Percentiles rank a stretch among this genome's conserved stretches.
Evolutionary conservation across 225 moss, liverwort and hornwort genomes (phyloP).

Genomic region (Physcomitrium patens): DNA sequence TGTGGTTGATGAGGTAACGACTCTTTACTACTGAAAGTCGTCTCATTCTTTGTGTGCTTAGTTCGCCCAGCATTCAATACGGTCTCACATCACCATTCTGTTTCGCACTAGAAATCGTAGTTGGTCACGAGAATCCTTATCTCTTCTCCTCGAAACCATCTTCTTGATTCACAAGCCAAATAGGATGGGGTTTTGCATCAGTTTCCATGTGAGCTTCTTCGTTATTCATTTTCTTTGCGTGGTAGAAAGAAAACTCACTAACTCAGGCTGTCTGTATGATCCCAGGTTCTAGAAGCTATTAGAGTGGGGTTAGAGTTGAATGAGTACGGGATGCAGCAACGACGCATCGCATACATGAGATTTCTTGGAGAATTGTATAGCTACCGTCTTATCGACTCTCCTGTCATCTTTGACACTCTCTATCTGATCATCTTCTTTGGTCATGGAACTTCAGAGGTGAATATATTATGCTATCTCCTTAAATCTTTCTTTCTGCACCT

Average conservation of each 20-base stretch:
- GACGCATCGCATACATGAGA: conserved; percentile 96
- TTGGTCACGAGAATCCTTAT: background rate
- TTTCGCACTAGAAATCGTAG: background rate
- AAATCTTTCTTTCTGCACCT: conserved; percentile 4
- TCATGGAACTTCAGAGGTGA: conserved; percentile 85
- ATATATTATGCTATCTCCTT: conserved; percentile 2
- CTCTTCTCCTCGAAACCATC: background rate
- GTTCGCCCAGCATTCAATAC: conserved; percentile 12
- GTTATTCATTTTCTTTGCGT: background rate
- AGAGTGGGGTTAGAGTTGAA: conserved; percentile 91
- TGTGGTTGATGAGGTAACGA: conserved; percentile 91
- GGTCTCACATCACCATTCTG: background rate
- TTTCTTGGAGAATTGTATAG: conserved; percentile 99
- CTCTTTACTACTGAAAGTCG: conserved; percentile 23
- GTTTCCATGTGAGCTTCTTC: conserved; percentile 6
- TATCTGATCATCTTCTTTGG: conserved; percentile 89
- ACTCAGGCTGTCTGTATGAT: conserved; percentile 26
- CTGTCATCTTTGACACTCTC: conserved; percentile 97
- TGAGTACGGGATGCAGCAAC: conserved; percentile 97
- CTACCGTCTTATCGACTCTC: conserved; percentile 95
- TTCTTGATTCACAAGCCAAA: background rate
- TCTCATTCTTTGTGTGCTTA: conserved; percentile 17
- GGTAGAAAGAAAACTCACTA: conserved; percentile 23
- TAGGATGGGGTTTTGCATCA: conserved; percentile 16
- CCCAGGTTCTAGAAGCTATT: conserved; percentile 90